Base-by-base conservation (phyloP, 2,329 filamentous ascomycete species). In the Hypoxylon rubiginosum region DNA sequence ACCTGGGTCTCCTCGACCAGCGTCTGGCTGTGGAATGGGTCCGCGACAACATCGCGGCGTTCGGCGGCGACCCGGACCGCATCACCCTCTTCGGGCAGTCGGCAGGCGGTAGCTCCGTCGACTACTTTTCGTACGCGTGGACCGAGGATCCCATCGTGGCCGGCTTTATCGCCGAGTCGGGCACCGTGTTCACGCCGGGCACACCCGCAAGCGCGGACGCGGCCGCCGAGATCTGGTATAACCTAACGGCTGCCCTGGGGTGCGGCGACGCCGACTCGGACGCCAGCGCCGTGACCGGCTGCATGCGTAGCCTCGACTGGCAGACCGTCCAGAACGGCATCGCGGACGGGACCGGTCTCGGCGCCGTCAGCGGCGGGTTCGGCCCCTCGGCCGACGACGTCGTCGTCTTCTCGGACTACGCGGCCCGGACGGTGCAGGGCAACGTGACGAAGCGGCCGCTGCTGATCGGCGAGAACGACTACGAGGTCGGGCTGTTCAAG, bases 11-110 rank as follows among this genome's bases (percentile, higher is more conserved):
- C 17, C 55, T 49, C 10, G 56, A 58, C 21, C 56, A 58, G n/a
- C 56, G 56, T 39, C 32, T 51, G 45, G 56, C 56, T 2, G 28
- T 58, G 7, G 45, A 58, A 32, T 58, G 56, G 56, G 46, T 55
- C 48, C 30, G 41, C 7, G 48, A 50, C 26, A 70, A 70, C 34
- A 43, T 58, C 26, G 56, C 45, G 6, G 45, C 30, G 41, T 61
- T 61, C 43, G 58, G 58, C 41, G 58, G 58, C 28, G 51, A 61
- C 41, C 50, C 50, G 7, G 41, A 49, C 4, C 50, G 51, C 8
- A 61, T 58, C 32, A 66, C 68, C 11, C 32, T 68, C 15, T 68
- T 71, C 46, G 67, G 69, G 13, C n/a, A 67, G 45, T 69, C 64
- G 11, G 70, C 64, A 13, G 67, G 67, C 19, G 64, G 39, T 17